Conservation (phyloP, 2,329 filamentous ascomycete genomes). For the Epichloe typhina region DNA sequence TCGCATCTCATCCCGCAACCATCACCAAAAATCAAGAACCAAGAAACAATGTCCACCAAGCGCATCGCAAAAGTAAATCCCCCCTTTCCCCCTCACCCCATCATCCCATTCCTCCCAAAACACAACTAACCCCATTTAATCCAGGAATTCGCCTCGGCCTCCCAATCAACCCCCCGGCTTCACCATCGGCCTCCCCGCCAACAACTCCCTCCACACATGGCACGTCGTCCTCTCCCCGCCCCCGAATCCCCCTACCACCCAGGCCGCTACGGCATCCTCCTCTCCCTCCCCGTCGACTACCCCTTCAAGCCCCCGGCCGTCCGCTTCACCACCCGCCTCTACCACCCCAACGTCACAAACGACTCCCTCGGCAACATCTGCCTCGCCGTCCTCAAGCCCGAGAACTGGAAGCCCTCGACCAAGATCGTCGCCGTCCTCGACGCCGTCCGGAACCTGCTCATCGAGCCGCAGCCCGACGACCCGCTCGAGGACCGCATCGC, state of each 20-base stretch:
- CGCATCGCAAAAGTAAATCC: conserved; percentile 29
- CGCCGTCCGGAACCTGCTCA: conserved; percentile 59
- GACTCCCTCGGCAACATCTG: conserved; percentile 78
- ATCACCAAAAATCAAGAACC: not conserved
- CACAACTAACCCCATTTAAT: too few relatives aligned
- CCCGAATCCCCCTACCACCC: conserved; percentile 37
- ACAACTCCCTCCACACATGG: conserved; percentile 39
- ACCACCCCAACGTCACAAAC: conserved; percentile 90
- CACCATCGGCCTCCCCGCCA: conserved; percentile 30
- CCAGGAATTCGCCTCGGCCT: conserved; percentile 43
- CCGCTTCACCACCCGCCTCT: conserved; percentile 78
- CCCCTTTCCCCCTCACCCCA: not conserved
- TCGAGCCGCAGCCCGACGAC: conserved; percentile 78
- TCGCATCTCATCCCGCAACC: not conserved
- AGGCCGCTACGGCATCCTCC: conserved; percentile 60
- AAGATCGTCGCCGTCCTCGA: conserved; percentile 64
- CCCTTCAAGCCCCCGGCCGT: conserved; percentile 79
- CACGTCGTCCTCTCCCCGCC: conserved; percentile 35
- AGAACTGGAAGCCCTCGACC: conserved; percentile 85
- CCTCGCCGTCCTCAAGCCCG: conserved; percentile 66
- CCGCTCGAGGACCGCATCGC: conserved; percentile 79
- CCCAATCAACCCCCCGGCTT: conserved; percentile 30
- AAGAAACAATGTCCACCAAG: conserved; percentile 26
- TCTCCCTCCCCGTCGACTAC: conserved; percentile 67
- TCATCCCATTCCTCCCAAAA: not conserved